A percentile compares a stretch with the other conserved stretches of the same genome.
phyloP scores from a whole-genome alignment of 306 rosid species.

The Lathyrus sativus region DNA sequence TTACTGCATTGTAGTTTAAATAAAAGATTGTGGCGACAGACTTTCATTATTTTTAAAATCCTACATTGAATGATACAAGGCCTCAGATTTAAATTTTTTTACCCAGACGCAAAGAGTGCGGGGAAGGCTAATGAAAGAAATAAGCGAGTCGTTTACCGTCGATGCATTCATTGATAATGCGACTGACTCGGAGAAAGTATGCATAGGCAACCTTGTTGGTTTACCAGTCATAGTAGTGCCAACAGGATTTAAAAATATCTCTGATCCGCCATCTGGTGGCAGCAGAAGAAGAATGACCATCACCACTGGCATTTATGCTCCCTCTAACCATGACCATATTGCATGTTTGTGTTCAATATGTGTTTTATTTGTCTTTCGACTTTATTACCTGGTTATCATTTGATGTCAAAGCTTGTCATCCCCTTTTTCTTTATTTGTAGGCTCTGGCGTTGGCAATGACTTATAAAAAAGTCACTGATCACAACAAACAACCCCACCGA shows the following conservation, averaged over 20 bases:
- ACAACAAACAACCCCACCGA: constrained; percentile 66
- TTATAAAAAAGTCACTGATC: constrained; percentile 63
- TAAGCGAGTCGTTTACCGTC: constrained; percentile 53
- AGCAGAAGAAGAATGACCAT: constrained; percentile 48
- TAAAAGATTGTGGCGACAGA: too few relatives aligned
- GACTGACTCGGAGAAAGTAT: constrained; percentile 79
- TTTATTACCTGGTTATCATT: constrained; percentile 9
- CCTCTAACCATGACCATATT: constrained; percentile 60
- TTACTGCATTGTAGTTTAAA: constrained; percentile 12
- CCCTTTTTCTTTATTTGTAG: constrained; percentile 14
- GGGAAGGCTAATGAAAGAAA: constrained; percentile 62
- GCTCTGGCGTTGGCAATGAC: constrained; percentile 75
- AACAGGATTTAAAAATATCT: constrained; percentile 53
- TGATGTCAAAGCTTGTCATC: background rate
- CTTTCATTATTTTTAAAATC: too few relatives aligned
- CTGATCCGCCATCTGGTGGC: constrained; percentile 49
- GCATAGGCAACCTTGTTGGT: constrained; percentile 77
- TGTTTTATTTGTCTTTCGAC: constrained; percentile 4
- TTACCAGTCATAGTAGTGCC: constrained; percentile 71
- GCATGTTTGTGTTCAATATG: constrained; percentile 30
- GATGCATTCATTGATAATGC: constrained; percentile 79
- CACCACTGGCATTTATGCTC: constrained; percentile 62
- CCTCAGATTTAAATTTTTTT: background rate
- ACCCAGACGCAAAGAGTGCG: constrained; percentile 70
- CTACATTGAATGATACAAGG: too few relatives aligned